Conservation (phyloP, 2,329 filamentous ascomycete species). For the Neopestalotiopsis sp. region DNA sequence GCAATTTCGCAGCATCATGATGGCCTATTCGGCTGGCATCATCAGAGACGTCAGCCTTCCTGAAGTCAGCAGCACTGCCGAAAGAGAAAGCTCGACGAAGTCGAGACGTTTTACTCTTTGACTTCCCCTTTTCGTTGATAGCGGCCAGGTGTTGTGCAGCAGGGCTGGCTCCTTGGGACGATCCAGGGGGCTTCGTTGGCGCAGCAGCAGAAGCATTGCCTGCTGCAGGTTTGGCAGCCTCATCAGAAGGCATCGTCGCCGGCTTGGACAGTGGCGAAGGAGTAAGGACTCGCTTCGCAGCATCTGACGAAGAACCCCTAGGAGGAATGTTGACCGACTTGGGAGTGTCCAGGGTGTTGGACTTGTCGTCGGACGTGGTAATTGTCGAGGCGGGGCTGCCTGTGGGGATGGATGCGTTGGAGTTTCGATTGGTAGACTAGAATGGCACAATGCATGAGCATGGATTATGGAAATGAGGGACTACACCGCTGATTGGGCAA, state of each 20-base stretch:
- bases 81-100: slow-evolving; percentile 94
- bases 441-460: slow-evolving; percentile 35
- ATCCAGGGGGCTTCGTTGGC: slow-evolving; percentile 36
- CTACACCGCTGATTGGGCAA: slow-evolving; percentile 51
- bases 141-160: slow-evolving; percentile 86
- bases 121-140: slow-evolving; percentile 83
- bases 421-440: slow-evolving; percentile 66
- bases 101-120: slow-evolving; percentile 85
- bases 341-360: slow-evolving; percentile 57
- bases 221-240: slow-evolving; percentile 32
- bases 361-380: slow-evolving; percentile 49
- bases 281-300: slow-evolving; percentile 67
- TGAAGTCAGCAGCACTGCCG: slow-evolving; percentile 90
- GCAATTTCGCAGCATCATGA: slow-evolving; percentile 61
- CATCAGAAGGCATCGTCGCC: slow-evolving; percentile 64
- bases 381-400: slow-evolving; percentile 56
- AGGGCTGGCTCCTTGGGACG: slow-evolving; percentile 57
- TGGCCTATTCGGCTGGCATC: slow-evolving; percentile 31
- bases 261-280: slow-evolving; percentile 79
- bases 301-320: slow-evolving; percentile 69
- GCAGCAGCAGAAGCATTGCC: slow-evolving; percentile 39
- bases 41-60: slow-evolving; percentile 60
- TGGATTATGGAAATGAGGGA: slow-evolving; percentile 51
- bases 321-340: slow-evolving; percentile 64
- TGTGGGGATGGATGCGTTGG: slow-evolving; percentile 54